phyloP scores from a whole-genome alignment of 805 yeast genomes.

The Citeromyces nyonsensis region DNA sequence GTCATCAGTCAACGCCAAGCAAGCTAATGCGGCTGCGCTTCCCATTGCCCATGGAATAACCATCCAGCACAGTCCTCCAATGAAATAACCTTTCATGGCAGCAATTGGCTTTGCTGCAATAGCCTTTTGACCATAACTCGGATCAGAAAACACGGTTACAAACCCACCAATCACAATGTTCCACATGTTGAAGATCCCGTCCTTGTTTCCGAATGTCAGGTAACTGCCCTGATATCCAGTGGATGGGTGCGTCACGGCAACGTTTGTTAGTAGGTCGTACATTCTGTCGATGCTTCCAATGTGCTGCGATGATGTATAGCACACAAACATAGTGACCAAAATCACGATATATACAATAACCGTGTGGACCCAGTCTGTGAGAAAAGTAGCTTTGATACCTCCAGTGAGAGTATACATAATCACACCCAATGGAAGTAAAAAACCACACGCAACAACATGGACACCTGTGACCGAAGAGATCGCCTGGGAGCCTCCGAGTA shows the following conservation, averaged over 20 bases:
- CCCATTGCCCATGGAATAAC: slow-evolving; percentile 15
- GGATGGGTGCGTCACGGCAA: slow-evolving; percentile 6
- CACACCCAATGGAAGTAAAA: slow-evolving; percentile 29
- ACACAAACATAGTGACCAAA: slow-evolving; percentile 9
- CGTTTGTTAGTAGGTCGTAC: slow-evolving; percentile 14
- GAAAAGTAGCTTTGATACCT: slow-evolving; percentile 33
- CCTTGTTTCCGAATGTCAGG: slow-evolving; percentile 15
- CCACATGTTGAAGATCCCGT: slow-evolving; percentile 13
- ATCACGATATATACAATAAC: slow-evolving; percentile 24
- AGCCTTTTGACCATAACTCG: slow-evolving; percentile 14
- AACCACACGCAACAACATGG: slow-evolving; percentile 26
- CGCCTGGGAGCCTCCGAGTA: slow-evolving; percentile 28
- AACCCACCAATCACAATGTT: slow-evolving; percentile 10
- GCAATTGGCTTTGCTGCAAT: slow-evolving; percentile 12
- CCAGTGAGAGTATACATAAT: slow-evolving; percentile 31
- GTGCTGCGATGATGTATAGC: slow-evolving; percentile 12
- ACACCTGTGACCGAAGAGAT: slow-evolving; percentile 24
- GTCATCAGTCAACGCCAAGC: slow-evolving; percentile 16
- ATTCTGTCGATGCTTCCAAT: slow-evolving; percentile 18
- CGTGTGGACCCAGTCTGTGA: slow-evolving; percentile 35
- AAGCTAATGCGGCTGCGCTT: slow-evolving; percentile 15
- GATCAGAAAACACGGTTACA: slow-evolving; percentile 13
- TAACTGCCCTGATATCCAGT: slow-evolving; percentile 10
- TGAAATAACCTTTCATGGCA: slow-evolving; percentile 14
- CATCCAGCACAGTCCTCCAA: slow-evolving; percentile 17